Evolutionary conservation across 768 basidiomycete species (phyloP).

Genomic region (Jaapia argillacea): DNA sequence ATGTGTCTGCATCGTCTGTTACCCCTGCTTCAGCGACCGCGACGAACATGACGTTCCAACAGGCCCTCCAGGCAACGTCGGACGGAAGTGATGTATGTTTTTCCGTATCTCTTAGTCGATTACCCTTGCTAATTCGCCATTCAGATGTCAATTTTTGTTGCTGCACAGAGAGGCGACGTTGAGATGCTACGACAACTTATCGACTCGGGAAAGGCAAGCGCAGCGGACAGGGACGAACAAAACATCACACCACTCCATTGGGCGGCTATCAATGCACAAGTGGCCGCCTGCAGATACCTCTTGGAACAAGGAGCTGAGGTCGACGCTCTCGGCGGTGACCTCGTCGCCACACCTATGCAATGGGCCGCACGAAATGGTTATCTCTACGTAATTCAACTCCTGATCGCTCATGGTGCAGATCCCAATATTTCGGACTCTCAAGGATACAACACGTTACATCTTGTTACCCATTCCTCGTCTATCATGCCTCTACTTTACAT

Average conservation of each 20-base stretch:
- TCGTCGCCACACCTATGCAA: constrained; percentile 90
- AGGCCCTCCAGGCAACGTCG: constrained; percentile 12
- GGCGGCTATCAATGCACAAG: constrained; percentile 95
- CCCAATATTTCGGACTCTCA: constrained; percentile 87
- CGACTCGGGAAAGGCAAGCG: constrained; percentile 57
- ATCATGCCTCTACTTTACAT: constrained; percentile 93
- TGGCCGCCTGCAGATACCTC: constrained; percentile 79
- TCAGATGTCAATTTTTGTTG: constrained; percentile 65
- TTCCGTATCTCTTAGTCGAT: background rate
- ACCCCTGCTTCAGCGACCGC: background rate
- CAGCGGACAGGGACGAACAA: constrained; percentile 76
- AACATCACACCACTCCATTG: constrained; percentile 96
- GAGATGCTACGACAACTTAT: constrained; percentile 52
- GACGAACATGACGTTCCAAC: constrained; percentile 1
- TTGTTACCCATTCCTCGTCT: constrained; percentile 88
- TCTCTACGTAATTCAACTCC: constrained; percentile 88
- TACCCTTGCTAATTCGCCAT: background rate
- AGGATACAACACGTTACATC: constrained; percentile 92
- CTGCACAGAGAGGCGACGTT: constrained; percentile 84
- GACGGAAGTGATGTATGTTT: constrained; percentile 10
- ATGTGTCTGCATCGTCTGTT: too few species aligned
- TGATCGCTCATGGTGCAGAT: constrained; percentile 85
- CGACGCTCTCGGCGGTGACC: constrained; percentile 89
- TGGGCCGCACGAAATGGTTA: constrained; percentile 98
- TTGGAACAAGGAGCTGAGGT: constrained; percentile 92